Base-by-base conservation (phyloP, 2,329 filamentous ascomycete species). In the Epichloe aotearoae region DNA sequence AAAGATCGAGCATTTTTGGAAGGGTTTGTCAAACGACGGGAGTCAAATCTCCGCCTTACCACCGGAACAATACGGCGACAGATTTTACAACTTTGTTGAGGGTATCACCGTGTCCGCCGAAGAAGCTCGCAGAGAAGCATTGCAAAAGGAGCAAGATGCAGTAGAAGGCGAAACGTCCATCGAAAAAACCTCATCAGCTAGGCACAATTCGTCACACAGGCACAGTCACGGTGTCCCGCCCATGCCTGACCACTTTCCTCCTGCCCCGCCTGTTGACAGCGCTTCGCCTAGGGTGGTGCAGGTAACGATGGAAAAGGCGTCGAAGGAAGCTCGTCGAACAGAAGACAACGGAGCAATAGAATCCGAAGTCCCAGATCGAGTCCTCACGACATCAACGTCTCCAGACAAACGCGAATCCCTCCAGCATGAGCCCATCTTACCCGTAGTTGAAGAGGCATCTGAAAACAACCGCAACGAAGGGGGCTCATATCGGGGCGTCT, bases 1-100 rank as follows among this genome's bases (percentile, higher is more conserved):
- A 98, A 91, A 93, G 64, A 79, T 91, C 54, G 93, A 98, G 67
- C 84, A 97, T 68, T 93, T 97, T 69, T 93, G 90, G 84, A 98
- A 98, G 72, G 91, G 93, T 38, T 73, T 97, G 53, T 88, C 84
- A 2, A 79, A 82, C 60, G 86, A 93, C 60, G 83, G 88, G 59
- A 82, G 79, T 36, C 84, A 96, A 64, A 97, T 98, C 54, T 97
- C 91, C 0, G 89, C 93, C 2, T 83, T 97, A 23, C 87, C 90
- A 1, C 91, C 93, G 1, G 81, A 89, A 54, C 79, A 88, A 52
- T 98, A 98, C 61, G 93, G 93, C 30, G 88, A 97, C 52, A 84
- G 93, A 5, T 98, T 98, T 66, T 78, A 94, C 64, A 85, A 86
- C 57, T 98, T 98, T 65, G 90, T 98, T 62, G 83, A 84, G 47